These are phyloP conservation scores for Elsinoe ampelina DNA, from an alignment of 2,329 filamentous ascomycete genomes.

Conservation along the genomic window DNA sequence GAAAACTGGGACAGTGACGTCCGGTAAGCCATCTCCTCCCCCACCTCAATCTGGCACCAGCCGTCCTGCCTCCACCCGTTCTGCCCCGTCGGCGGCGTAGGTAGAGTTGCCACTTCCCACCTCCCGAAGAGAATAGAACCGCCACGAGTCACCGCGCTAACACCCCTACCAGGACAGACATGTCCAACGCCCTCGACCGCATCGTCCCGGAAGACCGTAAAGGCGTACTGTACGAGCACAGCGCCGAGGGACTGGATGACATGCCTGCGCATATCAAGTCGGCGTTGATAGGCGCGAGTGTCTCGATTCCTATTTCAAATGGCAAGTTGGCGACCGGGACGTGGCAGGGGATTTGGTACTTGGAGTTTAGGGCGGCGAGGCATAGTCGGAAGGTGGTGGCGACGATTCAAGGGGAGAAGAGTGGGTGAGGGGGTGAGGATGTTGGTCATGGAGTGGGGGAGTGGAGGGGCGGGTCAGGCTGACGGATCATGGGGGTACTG, in stretches of 20 bases:
- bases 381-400: slow-evolving; percentile 78
- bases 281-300: slow-evolving; percentile 75
- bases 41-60: too few relatives aligned
- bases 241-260: slow-evolving; percentile 79
- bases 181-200: slow-evolving; percentile 86
- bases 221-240: slow-evolving; percentile 67
- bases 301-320: slow-evolving; percentile 83
- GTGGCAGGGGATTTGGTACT: slow-evolving; percentile 90
- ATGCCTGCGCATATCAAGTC: slow-evolving; percentile 98
- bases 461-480: neutral
- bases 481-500: too few relatives aligned
- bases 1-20: slow-evolving; percentile 87
- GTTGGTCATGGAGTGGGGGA: neutral
- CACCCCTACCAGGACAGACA: slow-evolving; percentile 48
- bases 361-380: slow-evolving; percentile 72
- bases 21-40: slow-evolving; percentile 33
- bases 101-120: neutral
- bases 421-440: slow-evolving; percentile 23
- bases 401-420: slow-evolving; percentile 82
- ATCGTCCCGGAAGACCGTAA: slow-evolving; percentile 71
- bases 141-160: neutral
- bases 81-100: neutral
- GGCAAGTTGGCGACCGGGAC: slow-evolving; percentile 63
- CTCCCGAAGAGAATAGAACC: neutral
- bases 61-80: too few relatives aligned